A percentile compares a stretch with the other conserved stretches of the same genome.
Evolutionary conservation across 2,329 filamentous ascomycete genomes (phyloP).

Genomic region (Scedosporium dehoogii): DNA sequence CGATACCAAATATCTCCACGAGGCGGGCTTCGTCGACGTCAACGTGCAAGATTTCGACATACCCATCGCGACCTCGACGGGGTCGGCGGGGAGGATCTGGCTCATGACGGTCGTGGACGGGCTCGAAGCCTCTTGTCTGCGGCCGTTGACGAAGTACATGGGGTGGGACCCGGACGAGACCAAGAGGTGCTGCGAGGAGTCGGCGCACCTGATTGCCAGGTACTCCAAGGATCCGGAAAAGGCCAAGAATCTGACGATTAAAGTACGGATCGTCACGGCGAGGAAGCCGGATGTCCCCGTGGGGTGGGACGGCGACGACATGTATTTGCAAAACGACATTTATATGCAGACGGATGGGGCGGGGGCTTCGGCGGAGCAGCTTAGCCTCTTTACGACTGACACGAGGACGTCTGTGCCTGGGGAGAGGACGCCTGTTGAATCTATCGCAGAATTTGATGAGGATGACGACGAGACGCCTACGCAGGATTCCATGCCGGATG

Average conservation of each 20-base stretch:
- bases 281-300: slow-evolving; percentile 31
- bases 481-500: not conserved
- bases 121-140: slow-evolving; percentile 37
- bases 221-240: slow-evolving; percentile 36
- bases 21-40: slow-evolving; percentile 43
- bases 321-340: not conserved
- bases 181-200: slow-evolving; percentile 33
- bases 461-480: not conserved
- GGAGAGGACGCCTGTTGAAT: slow-evolving; percentile 1
- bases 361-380: not conserved
- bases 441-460: not conserved
- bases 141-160: slow-evolving; percentile 42
- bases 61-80: slow-evolving; percentile 34
- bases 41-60: slow-evolving; percentile 36
- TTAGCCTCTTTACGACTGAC: not conserved
- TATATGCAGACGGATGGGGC: not conserved
- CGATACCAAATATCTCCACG: slow-evolving; percentile 31
- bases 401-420: slow-evolving; percentile 4
- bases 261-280: slow-evolving; percentile 36
- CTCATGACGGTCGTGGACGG: slow-evolving; percentile 40
- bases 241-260: slow-evolving; percentile 32
- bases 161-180: slow-evolving; percentile 41
- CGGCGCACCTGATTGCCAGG: slow-evolving; percentile 36
- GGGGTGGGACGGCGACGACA: not conserved
- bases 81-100: slow-evolving; percentile 42